Conservation (phyloP, 805 yeast genomes). For the Starmera quercuum region DNA sequence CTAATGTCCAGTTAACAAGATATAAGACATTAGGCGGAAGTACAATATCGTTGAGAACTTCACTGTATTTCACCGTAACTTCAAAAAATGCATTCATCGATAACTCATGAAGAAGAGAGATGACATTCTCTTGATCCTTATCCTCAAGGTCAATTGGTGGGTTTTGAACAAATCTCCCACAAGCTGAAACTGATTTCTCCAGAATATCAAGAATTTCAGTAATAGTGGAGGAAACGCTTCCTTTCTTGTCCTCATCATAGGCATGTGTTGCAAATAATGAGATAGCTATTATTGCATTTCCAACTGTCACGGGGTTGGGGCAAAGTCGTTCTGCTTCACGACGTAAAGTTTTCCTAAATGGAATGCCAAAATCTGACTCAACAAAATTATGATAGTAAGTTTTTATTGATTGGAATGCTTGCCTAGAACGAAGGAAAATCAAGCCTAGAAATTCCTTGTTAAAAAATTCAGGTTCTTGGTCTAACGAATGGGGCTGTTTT, state of each 20-base stretch:
- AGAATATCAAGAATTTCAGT: slow-evolving; percentile 52
- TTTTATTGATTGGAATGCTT: slow-evolving; percentile 3
- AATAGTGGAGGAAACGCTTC: slow-evolving; percentile 44
- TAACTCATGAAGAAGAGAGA: slow-evolving; percentile 54
- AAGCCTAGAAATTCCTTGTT: slow-evolving; percentile 12
- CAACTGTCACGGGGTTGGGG: slow-evolving; percentile 56
- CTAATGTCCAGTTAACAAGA: slow-evolving; percentile 68
- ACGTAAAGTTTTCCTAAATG: slow-evolving; percentile 18
- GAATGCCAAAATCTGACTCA: slow-evolving; percentile 20
- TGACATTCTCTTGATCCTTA: slow-evolving; percentile 29
- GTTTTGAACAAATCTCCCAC: slow-evolving; percentile 37
- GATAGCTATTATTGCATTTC: slow-evolving; percentile 56
- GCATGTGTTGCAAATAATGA: slow-evolving; percentile 53
- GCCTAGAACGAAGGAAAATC: slow-evolving; percentile 6
- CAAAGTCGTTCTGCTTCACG: slow-evolving; percentile 53
- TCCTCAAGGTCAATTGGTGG: slow-evolving; percentile 20
- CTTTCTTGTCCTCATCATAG: slow-evolving; percentile 54
- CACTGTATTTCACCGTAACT: slow-evolving; percentile 56
- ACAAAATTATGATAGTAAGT: slow-evolving; percentile 13
- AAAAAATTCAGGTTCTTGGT: neutral
- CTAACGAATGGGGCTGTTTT: neutral
- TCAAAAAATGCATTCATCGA: slow-evolving; percentile 58
- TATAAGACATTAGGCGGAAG: slow-evolving; percentile 56
- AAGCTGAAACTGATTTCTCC: slow-evolving; percentile 50
- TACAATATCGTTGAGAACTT: slow-evolving; percentile 54